Percentiles rank a stretch among this genome's conserved stretches.
These are phyloP conservation scores for Pythium chondricola DNA, from an alignment of 352 stramenopile genomes.

Conservation along the genomic window DNA sequence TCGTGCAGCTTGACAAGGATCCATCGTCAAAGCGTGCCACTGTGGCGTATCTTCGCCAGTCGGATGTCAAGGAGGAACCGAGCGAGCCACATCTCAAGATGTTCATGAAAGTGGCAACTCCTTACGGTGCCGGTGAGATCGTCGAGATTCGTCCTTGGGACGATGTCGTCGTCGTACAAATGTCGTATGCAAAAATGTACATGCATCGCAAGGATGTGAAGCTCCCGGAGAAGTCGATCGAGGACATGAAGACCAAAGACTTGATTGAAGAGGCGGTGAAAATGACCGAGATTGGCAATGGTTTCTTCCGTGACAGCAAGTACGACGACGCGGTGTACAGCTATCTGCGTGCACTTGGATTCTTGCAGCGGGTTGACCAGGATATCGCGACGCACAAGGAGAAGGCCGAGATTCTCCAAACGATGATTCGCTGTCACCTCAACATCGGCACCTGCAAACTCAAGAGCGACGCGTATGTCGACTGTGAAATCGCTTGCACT, in stretches of 20 bases:
- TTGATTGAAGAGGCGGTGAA: conserved; percentile 58
- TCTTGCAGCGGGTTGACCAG: conserved; percentile 73
- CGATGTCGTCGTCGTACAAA: conserved; percentile 62
- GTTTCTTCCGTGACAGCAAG: conserved; percentile 52
- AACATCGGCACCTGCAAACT: conserved; percentile 85
- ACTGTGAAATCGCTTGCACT: conserved; percentile 76
- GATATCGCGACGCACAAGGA: conserved; percentile 77
- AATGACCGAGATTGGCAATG: conserved; percentile 63
- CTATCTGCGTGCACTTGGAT: conserved; percentile 65
- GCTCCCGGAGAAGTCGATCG: conserved; percentile 50
- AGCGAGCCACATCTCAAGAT: conserved; percentile 62
- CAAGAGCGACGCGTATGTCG: conserved; percentile 51
- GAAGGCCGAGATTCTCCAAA: conserved; percentile 82
- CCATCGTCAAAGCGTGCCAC: conserved; percentile 49
- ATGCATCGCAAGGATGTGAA: conserved; percentile 79
- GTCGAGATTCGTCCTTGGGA: conserved; percentile 62
- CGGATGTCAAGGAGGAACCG: conserved; percentile 60
- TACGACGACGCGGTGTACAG: conserved; percentile 66
- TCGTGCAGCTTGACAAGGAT: conserved; percentile 69
- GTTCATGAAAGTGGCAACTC: conserved; percentile 72
- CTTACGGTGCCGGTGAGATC: conserved; percentile 60
- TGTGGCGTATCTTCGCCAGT: conserved; percentile 62
- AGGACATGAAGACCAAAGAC: conserved; percentile 77
- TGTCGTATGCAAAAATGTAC: conserved; percentile 60
- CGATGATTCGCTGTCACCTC: conserved; percentile 85